Base-by-base conservation (phyloP, 1,139 yeast genomes). In the Suhomyces bokatorum region DNA sequence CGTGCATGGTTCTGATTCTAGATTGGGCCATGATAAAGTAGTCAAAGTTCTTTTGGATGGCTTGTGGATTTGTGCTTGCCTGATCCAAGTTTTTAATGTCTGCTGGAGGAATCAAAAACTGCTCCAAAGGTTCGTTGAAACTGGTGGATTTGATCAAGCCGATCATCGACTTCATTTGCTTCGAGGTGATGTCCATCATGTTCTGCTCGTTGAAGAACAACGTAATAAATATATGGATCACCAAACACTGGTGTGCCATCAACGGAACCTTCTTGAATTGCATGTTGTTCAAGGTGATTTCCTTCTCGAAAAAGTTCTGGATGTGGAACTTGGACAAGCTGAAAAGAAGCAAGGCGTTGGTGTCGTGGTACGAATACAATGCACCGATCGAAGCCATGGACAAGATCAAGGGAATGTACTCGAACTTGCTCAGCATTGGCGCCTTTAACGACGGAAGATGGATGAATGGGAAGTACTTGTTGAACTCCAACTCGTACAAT, bases 341-440 rank as follows among this genome's bases (percentile, higher is more conserved):
- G 66, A 87, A 89, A 44, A 90, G 70, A 16, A 87, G 73, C 54
- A 85, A 75, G 0, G 96, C 87, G 58, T 87, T 87, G 32, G 83
- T 71, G 22, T 87, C 86, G 61, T 90, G 95, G 64, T 86, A 88
- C 1, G 87, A 81, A 57, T 88, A 88, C 24, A 90, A 70, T 0
- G 97, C 96, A 35, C 98, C 98, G 48, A 90, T 80, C 17, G 96
- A 86, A 1, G 95, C 86, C 80, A 90, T 87, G 11, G 93, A 80
- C 44, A 89, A 69, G n/a, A 89, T 63, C 43, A 90, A 69, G 1
- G 96, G 93, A 47, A 86, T 81, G 59, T 86, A 85, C 41, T 84
- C 87, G 45, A 74, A 63, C 50, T 75, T 74, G 35, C 73, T 73
- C 14, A 79, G 81, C 56, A 75, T 66, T 0, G 80, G 75, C 47